Percentiles rank a stretch among this genome's conserved stretches.
These are phyloP conservation scores for Podospora sp. DNA, from an alignment of 495 filamentous ascomycete species.

Conservation along the genomic window DNA sequence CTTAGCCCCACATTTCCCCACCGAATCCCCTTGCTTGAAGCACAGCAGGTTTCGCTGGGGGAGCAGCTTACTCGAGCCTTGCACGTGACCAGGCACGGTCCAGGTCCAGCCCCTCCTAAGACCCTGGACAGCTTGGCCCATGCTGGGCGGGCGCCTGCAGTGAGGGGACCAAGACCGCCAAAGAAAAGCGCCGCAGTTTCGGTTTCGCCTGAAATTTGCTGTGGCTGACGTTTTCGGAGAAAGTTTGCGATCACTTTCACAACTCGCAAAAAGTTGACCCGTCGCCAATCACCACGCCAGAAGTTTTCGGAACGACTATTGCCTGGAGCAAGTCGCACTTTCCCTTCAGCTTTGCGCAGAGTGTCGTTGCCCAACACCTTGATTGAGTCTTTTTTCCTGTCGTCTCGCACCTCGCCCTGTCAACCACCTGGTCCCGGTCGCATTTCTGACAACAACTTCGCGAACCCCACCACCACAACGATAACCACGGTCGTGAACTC, in stretches of 20 bases:
- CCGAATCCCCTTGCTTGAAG: slow-evolving; percentile 18
- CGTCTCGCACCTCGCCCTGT: neutral
- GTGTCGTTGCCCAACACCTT: neutral
- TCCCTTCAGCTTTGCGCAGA: slow-evolving; percentile 26
- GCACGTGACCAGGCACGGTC: neutral
- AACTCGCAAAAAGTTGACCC: slow-evolving; percentile 4
- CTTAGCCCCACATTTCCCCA: slow-evolving; percentile 30
- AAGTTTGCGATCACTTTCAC: slow-evolving; percentile 22
- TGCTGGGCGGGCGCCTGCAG: neutral
- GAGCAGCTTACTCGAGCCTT: neutral
- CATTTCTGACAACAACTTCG: neutral
- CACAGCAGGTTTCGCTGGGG: slow-evolving; percentile 6
- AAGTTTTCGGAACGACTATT: slow-evolving; percentile 23
- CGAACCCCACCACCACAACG: slow-evolving; percentile 14
- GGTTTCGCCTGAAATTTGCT: slow-evolving; percentile 20
- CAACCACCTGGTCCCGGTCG: slow-evolving; percentile 9
- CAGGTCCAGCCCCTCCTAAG: neutral
- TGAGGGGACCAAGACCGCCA: slow-evolving; percentile 10
- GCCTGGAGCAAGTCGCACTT: slow-evolving; percentile 39
- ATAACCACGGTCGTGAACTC: slow-evolving; percentile 11
- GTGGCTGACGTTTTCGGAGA: slow-evolving; percentile 15
- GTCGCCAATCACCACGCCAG: neutral
- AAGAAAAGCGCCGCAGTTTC: slow-evolving; percentile 8
- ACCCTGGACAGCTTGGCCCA: neutral
- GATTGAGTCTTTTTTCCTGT: neutral